Conservation (phyloP, 1,284 basidiomycete genomes). For the Cerrena zonata region DNA sequence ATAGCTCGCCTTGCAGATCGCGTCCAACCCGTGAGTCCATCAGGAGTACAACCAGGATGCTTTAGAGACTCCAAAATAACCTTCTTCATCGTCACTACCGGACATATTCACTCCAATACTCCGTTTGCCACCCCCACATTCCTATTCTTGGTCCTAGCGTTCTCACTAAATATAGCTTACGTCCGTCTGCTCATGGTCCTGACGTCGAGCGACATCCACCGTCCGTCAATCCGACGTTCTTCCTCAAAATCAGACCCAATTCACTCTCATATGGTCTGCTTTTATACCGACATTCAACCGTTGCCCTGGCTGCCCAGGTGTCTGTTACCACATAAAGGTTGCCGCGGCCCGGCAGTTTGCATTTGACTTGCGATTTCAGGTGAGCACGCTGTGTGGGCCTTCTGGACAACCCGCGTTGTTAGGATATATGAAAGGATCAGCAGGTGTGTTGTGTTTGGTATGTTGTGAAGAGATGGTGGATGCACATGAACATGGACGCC, state of each 20-base stretch:
- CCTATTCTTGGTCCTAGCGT: too few species aligned
- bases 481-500: not conserved
- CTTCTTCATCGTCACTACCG: too few species aligned
- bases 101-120: too few species aligned
- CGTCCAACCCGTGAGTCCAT: too few species aligned
- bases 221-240: not conserved
- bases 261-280: conserved; percentile 1
- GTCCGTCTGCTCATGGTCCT: not conserved
- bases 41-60: too few species aligned
- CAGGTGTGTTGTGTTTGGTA: not conserved
- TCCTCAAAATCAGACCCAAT: not conserved
- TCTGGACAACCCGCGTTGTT: too few species aligned
- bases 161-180: not conserved
- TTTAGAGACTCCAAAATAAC: too few species aligned
- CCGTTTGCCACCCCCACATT: too few species aligned
- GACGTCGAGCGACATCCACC: not conserved
- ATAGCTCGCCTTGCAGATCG: too few species aligned
- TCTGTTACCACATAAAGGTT: not conserved
- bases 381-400: too few species aligned
- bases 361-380: too few species aligned
- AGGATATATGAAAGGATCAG: too few species aligned
- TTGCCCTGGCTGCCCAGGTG: not conserved
- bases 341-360: not conserved
- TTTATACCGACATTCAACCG: conserved; percentile 1
- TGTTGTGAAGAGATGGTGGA: not conserved